These are phyloP conservation scores for Kwoniella dendrophila DNA, from an alignment of 768 basidiomycete genomes.

Conservation along the genomic window DNA sequence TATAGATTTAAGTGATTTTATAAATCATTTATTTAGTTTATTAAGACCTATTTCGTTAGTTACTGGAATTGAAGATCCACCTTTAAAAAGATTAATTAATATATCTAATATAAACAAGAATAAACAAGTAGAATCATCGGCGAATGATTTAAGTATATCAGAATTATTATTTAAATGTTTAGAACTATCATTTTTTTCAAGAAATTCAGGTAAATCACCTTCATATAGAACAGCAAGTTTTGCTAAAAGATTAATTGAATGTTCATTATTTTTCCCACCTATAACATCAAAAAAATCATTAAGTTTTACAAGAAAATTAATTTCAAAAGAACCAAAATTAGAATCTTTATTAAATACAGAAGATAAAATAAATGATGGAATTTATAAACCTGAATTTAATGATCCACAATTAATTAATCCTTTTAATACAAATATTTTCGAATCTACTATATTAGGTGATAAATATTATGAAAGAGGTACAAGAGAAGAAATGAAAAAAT, in stretches of 20 bases:
- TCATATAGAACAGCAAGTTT: conserved; percentile 85
- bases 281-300: conserved; percentile 67
- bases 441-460: conserved; percentile 67
- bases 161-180: conserved; percentile 83
- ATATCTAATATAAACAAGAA: conserved; percentile 22
- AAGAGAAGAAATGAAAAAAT: conserved; percentile 64
- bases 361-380: conserved; percentile 79
- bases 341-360: conserved; percentile 83
- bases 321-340: conserved; percentile 76
- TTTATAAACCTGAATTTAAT: conserved; percentile 80
- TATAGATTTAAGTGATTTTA: conserved; percentile 89
- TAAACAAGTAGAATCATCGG: no score
- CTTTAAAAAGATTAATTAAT: conserved; percentile 43
- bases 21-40: conserved; percentile 77
- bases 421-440: conserved; percentile 84
- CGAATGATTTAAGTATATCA: conserved; percentile 50
- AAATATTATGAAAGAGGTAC: conserved; percentile 66
- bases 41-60: conserved; percentile 73
- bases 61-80: conserved; percentile 65
- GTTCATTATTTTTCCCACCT: conserved; percentile 79
- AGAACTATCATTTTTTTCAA: conserved; percentile 75
- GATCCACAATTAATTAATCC: conserved; percentile 66
- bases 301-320: conserved; percentile 70
- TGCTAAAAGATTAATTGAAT: conserved; percentile 82
- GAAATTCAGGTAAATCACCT: conserved; percentile 58